A percentile compares a stretch with the other conserved stretches of the same genome.
phyloP scores from a whole-genome alignment of 306 rosid species.

The Sechiopsis laciniata region DNA sequence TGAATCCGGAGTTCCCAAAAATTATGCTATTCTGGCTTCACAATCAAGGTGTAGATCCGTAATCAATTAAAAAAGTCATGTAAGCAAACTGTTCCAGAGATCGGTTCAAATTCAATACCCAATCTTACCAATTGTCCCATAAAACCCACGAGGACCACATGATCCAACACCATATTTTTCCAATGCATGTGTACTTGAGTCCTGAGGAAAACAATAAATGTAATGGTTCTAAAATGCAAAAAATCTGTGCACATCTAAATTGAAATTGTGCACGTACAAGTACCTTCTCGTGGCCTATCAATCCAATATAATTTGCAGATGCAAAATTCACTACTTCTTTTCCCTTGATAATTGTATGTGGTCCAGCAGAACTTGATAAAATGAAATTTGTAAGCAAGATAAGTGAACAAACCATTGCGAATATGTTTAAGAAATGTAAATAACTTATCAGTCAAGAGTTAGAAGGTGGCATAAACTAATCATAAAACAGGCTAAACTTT shows the following conservation, averaged over 20 bases:
- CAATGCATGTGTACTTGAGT: constrained; percentile 79
- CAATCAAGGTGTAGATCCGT: constrained; percentile 98
- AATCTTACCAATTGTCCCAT: constrained; percentile 83
- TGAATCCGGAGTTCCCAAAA: constrained; percentile 97
- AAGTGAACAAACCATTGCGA: neutral
- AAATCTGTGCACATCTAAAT: neutral
- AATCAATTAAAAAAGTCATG: constrained; percentile 21
- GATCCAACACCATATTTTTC: constrained; percentile 99
- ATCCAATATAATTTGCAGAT: constrained; percentile 92
- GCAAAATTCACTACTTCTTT: constrained; percentile 93
- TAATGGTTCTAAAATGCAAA: neutral
- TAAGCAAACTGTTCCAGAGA: neutral
- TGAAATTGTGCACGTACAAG: constrained; percentile 52
- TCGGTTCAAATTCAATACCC: constrained; percentile 21
- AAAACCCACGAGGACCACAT: constrained; percentile 98
- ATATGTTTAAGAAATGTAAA: neutral
- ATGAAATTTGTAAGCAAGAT: constrained; percentile 25
- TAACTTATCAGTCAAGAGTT: neutral
- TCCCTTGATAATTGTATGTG: constrained; percentile 65
- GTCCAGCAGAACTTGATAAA: constrained; percentile 89
- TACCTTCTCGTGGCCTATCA: constrained; percentile 74
- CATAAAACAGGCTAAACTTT: neutral
- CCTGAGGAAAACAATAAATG: constrained; percentile 38
- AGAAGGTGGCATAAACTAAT: neutral
- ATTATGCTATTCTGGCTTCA: constrained; percentile 91